Base-by-base conservation (phyloP, 306 rosid species). In the Rubus idaeus region DNA sequence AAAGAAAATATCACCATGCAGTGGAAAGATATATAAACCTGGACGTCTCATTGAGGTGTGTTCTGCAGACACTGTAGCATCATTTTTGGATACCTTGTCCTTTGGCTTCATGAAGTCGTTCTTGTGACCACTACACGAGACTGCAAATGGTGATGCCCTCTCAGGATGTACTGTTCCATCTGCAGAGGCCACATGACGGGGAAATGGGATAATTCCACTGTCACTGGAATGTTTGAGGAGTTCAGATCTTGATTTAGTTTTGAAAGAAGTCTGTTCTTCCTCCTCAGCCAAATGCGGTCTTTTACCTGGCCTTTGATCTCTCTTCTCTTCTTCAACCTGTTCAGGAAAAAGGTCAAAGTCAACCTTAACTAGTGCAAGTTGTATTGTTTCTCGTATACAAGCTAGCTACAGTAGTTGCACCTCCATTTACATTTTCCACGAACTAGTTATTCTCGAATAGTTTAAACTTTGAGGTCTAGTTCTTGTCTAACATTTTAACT, bases 231-330 rank as follows among this genome's bases (percentile, higher is more conserved):
- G 76, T 67, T 82, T 39, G 69, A 39, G 72, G 67, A 51, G 57
- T 58, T 75, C 78, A 72, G 79, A 71, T 64, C 71, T 68, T 47
- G 71, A 37, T 66, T 49, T 66, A 23, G 77, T 51, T 51, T 76
- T 78, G 65, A 2, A 16, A 53, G 58, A 53, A 7, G 6, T 10
- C 58, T 53, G 58, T 20, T 53, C 37, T 21, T 10, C 35, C 71
- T 74, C 84, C 71, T 74, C 84, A 53, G 47, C 77, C 82, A 74
- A 74, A 50, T 69, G 80, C 65, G 18, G 67, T 70, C 76, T 75
- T 70, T 79, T 84, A 42, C 73, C 44, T 21, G 84, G 84, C 78
- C 75, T 80, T 73, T 71, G 80, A 63, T 84, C 83, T 56, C 79
- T 79, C 67, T 81, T 83, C 6, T 75, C 67, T 73, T 70, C 79